These are phyloP conservation scores for Vaccinium myrtillus DNA, from an alignment of 148 eudicot genomes.

Conservation along the genomic window DNA sequence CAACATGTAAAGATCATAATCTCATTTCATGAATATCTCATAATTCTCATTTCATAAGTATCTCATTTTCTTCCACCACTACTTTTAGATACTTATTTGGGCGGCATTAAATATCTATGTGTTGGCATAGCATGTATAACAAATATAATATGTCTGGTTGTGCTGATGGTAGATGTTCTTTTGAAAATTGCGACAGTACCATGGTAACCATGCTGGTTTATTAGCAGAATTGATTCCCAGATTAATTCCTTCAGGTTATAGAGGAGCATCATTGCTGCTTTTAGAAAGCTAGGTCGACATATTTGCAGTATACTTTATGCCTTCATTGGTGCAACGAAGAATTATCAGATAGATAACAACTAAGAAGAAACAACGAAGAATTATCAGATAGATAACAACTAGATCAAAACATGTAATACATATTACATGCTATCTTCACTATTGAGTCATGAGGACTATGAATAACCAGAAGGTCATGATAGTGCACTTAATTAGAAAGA, in stretches of 20 bases:
- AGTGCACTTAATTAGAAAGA: background rate
- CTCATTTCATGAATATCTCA: background rate
- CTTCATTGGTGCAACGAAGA: background rate
- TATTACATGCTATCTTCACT: background rate
- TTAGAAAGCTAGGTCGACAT: background rate
- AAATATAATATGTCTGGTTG: background rate
- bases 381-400: background rate
- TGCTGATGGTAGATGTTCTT: background rate
- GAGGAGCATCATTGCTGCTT: background rate
- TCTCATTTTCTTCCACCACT: background rate
- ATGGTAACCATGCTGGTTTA: background rate
- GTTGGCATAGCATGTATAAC: background rate
- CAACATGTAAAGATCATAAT: conserved; percentile 3
- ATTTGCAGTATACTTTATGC: background rate
- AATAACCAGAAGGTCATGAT: background rate
- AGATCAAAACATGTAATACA: background rate
- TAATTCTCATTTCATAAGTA: background rate
- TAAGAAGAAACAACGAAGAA: background rate
- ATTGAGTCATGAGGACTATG: background rate
- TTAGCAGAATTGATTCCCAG: background rate
- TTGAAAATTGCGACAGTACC: background rate
- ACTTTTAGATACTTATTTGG: background rate
- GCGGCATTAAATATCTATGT: background rate
- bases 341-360: background rate
- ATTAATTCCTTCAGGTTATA: conserved; percentile 1